Conservation (phyloP, 2,329 filamentous ascomycete species). For the Fragosphaeria purpurea region DNA sequence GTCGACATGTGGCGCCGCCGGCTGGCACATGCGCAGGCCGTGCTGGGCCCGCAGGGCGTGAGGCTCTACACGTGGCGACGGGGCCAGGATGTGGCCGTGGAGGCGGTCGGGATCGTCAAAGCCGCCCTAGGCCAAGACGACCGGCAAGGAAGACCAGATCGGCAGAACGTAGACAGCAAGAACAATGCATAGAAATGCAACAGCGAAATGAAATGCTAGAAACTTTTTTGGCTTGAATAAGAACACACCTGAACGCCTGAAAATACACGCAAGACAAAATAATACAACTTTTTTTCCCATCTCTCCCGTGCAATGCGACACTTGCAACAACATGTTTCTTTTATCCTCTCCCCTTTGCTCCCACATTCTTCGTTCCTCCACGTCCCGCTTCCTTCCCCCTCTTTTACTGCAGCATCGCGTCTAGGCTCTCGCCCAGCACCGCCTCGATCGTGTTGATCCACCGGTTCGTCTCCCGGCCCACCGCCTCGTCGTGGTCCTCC, state of each 20-base stretch:
- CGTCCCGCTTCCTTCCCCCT: slow-evolving; percentile 26
- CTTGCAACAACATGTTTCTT: too few relatives aligned
- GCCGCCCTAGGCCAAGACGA: slow-evolving; percentile 28
- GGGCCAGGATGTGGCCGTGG: slow-evolving; percentile 58
- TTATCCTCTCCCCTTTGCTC: too few relatives aligned
- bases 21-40: slow-evolving; percentile 52
- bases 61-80: slow-evolving; percentile 62
- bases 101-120: slow-evolving; percentile 56
- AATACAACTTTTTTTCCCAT: too few relatives aligned
- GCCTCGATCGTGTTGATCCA: slow-evolving; percentile 90
- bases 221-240: too few relatives aligned
- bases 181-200: too few relatives aligned
- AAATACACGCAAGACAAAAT: too few relatives aligned
- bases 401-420: slow-evolving; percentile 76
- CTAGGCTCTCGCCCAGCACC: slow-evolving; percentile 79
- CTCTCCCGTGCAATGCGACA: too few relatives aligned
- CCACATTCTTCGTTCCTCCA: too few relatives aligned
- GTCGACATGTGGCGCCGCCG: slow-evolving; percentile 62
- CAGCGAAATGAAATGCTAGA: too few relatives aligned
- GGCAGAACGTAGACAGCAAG: too few relatives aligned
- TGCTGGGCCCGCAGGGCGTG: slow-evolving; percentile 55
- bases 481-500: slow-evolving; percentile 90
- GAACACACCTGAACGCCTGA: too few relatives aligned
- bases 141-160: slow-evolving; percentile 17
- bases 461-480: slow-evolving; percentile 77